Evolutionary conservation across 164 flowering plant species (phyloP).

Genomic region (Kalanchoe fedtschenkoi): DNA sequence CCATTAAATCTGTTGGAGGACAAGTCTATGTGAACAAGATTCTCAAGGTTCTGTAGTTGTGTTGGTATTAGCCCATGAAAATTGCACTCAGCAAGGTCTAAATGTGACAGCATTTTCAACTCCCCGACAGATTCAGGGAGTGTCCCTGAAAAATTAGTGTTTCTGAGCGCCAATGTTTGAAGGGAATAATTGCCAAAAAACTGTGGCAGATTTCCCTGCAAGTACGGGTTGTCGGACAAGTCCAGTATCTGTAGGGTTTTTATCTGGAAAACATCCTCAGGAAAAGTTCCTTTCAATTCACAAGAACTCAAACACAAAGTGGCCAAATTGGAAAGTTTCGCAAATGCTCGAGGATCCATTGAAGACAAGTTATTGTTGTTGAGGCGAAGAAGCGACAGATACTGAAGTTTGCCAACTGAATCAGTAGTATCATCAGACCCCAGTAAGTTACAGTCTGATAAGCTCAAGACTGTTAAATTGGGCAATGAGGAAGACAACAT

Average conservation of each 20-base stretch:
- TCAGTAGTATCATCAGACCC: constrained; percentile 15
- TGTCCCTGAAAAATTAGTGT: constrained; percentile 23
- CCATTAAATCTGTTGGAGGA: constrained; percentile 18
- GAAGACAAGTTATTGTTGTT: constrained; percentile 11
- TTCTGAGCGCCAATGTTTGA: constrained; percentile 13
- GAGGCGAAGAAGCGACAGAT: constrained; percentile 8
- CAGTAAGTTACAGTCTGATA: constrained; percentile 18
- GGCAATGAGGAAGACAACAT: constrained; percentile 23
- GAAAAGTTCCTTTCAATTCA: constrained; percentile 24
- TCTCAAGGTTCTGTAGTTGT: constrained; percentile 12
- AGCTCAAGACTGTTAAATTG: constrained; percentile 21
- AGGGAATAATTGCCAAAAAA: constrained; percentile 16
- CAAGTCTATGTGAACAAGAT: constrained; percentile 14
- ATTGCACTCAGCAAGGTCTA: constrained; percentile 11
- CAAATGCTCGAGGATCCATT: constrained; percentile 22
- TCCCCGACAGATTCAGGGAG: constrained; percentile 28
- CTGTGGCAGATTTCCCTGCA: constrained; percentile 23
- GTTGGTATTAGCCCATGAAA: constrained; percentile 22
- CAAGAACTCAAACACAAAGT: constrained; percentile 18
- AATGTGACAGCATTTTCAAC: constrained; percentile 13
- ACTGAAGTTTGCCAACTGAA: constrained; percentile 9
- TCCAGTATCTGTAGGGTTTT: constrained; percentile 17
- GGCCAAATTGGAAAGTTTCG: constrained; percentile 21
- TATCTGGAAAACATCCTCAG: constrained; percentile 16
- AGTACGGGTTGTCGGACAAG: constrained; percentile 13